Evolutionary conservation across 2,329 filamentous ascomycete genomes (phyloP).

Genomic region (Fusarium haematococcum): DNA sequence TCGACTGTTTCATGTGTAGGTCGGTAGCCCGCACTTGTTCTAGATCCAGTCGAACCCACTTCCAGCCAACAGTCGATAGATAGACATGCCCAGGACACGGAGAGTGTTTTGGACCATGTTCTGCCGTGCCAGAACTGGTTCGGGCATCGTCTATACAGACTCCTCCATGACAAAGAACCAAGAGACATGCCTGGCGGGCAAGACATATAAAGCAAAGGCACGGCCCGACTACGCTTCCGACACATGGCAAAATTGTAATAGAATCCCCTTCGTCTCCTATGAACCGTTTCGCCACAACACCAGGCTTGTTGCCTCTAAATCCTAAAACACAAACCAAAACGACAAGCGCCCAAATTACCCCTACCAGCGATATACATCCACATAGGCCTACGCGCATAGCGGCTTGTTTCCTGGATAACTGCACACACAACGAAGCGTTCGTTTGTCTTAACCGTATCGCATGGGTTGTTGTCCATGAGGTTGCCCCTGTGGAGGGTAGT

Average conservation of each 20-base stretch:
- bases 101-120: not conserved
- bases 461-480: conserved; percentile 45
- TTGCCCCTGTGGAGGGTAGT: conserved; percentile 49
- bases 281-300: conserved; percentile 33
- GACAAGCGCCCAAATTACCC: not conserved
- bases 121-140: not conserved
- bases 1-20: not conserved
- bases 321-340: conserved; percentile 1
- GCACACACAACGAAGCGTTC: not conserved
- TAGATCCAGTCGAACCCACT: not conserved
- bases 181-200: not conserved
- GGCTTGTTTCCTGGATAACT: not conserved
- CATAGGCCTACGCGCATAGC: not conserved
- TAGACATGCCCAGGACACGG: not conserved
- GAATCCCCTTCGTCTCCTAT: not conserved
- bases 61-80: not conserved
- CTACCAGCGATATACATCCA: not conserved
- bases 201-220: not conserved
- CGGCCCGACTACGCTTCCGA: not conserved
- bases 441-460: conserved; percentile 43
- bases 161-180: not conserved
- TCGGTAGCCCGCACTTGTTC: not conserved
- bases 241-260: not conserved
- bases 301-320: conserved; percentile 25
- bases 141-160: not conserved